Evolutionary conservation across 768 basidiomycete species (phyloP), one percentile per base, ranked within the genome.

Genomic region (Suillus brevipes): DNA sequence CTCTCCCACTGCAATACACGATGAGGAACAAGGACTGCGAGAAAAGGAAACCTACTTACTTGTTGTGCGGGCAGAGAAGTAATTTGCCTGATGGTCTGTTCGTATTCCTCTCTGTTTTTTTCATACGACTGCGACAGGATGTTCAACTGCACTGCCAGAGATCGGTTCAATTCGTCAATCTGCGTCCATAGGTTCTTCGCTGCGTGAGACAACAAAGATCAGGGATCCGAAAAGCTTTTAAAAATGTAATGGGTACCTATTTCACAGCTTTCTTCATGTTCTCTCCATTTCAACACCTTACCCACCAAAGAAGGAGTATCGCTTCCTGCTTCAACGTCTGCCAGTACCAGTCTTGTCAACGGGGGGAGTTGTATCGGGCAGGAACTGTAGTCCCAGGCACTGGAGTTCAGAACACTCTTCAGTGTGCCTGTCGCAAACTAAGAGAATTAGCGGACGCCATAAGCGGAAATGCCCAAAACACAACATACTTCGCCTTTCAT

Each of bases 251-350:
- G 31, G 2, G 62, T 67, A 87, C 92, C 89, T 75, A 86, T 79
- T 38, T 77, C 79, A 16, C 80, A 76, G 53, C 89, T 82, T 50
- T 88, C 85, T 70, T 87, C 85, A 50, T 92, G 85, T 2, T 16
- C 57, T 58, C 57, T 58, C 97, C 97, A 99, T 70, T 87, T 88
- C 67, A 97, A 78, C 4, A 99, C 97, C 75, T 93, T 89, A 37
- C 93, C 88, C 13, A 96, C 95, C 49, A 99, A 86, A 49, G 93
- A 93, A 2, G 97, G 97, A 2, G 97, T 98, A 71, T 98, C 93
- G 69, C 92, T 96, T 12, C 97, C 97, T 10, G 92, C 94, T 71
- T 97, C 93, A 18, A 99, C 95, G 73, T 99, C 97, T 31, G 96
- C 97, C 25, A 99, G 83, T 78, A 99, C 84, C 42, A 99, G 83